Conservation (phyloP, 768 basidiomycete genomes). For the Kwoniella europaea region DNA sequence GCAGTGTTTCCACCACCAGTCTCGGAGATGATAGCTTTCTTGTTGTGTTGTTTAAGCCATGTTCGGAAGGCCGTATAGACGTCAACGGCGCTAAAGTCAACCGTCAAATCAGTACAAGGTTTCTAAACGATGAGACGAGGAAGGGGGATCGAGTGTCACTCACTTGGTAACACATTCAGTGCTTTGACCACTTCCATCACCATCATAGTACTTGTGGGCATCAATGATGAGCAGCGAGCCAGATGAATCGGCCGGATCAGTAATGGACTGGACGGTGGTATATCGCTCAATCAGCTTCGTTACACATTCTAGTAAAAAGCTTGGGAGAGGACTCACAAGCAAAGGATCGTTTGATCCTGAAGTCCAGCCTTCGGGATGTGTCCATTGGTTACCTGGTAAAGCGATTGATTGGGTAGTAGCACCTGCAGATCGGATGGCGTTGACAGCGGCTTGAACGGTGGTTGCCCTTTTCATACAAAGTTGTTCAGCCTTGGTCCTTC, state of each 20-base stretch:
- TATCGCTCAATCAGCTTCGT: slow-evolving; percentile 56
- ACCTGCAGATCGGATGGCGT: slow-evolving; percentile 67
- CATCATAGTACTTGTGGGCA: slow-evolving; percentile 70
- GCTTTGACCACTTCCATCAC: slow-evolving; percentile 62
- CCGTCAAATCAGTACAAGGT: neutral
- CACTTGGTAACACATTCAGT: slow-evolving; percentile 64
- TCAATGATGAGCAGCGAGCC: slow-evolving; percentile 64
- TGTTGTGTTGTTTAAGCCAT: slow-evolving; percentile 62
- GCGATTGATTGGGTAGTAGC: slow-evolving; percentile 67
- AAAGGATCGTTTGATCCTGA: slow-evolving; percentile 65
- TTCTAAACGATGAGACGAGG: neutral
- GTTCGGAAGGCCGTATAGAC: slow-evolving; percentile 61
- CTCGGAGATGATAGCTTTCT: slow-evolving; percentile 68
- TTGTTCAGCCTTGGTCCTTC: no score
- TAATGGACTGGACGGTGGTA: slow-evolving; percentile 52
- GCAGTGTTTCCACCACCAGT: slow-evolving; percentile 67
- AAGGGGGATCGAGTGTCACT: slow-evolving; percentile 6
- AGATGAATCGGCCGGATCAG: slow-evolving; percentile 59
- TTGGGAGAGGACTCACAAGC: slow-evolving; percentile 53
- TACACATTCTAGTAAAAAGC: slow-evolving; percentile 60
- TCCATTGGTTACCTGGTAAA: slow-evolving; percentile 68
- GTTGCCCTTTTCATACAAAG: slow-evolving; percentile 60
- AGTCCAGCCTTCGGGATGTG: slow-evolving; percentile 62
- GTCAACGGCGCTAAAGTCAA: slow-evolving; percentile 60
- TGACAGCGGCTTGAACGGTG: slow-evolving; percentile 67